Percentiles rank a stretch among this genome's conserved stretches.
Evolutionary conservation across 1,284 basidiomycete genomes (phyloP).

Genomic region (Coniophora puteana): DNA sequence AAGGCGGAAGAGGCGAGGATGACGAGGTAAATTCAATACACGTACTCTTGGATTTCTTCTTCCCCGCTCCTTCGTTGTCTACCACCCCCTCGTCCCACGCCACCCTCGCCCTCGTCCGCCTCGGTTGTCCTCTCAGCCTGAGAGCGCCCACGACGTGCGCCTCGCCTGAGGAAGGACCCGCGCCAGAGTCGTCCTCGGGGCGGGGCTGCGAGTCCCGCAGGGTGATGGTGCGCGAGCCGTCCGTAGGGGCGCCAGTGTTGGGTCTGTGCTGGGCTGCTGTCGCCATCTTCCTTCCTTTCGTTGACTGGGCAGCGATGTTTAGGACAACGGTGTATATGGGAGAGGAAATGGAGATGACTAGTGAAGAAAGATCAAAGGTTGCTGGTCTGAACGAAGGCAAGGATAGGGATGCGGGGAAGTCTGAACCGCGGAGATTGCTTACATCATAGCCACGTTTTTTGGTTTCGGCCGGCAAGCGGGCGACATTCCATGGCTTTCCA

Average conservation of each 20-base stretch:
- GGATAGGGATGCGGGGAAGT: no score
- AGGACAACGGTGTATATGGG: no score
- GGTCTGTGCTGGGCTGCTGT: constrained; percentile 23
- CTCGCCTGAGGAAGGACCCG: constrained; percentile 14
- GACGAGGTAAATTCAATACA: constrained; percentile 13
- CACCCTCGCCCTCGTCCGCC: constrained; percentile 47
- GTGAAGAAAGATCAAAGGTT: no score
- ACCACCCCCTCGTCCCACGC: constrained; percentile 79
- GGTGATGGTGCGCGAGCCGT: constrained; percentile 49
- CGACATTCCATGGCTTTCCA: no score
- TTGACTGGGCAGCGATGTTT: no score
- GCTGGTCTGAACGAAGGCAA: no score
- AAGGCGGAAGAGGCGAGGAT: neutral
- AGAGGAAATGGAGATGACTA: constrained; percentile 1
- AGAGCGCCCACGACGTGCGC: constrained; percentile 40
- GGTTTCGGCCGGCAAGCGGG: no score
- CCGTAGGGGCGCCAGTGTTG: constrained; percentile 30
- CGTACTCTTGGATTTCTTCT: constrained; percentile 84
- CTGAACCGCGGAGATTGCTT: no score
- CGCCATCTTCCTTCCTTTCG: constrained; percentile 16
- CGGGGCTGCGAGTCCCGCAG: constrained; percentile 37
- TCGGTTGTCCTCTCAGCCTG: constrained; percentile 48
- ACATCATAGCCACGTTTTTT: no score
- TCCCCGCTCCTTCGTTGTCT: constrained; percentile 78
- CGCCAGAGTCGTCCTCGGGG: constrained; percentile 20